Evolutionary conservation across 495 filamentous ascomycete genomes (phyloP).

Genomic region (Thermothielavioides terrestris): DNA sequence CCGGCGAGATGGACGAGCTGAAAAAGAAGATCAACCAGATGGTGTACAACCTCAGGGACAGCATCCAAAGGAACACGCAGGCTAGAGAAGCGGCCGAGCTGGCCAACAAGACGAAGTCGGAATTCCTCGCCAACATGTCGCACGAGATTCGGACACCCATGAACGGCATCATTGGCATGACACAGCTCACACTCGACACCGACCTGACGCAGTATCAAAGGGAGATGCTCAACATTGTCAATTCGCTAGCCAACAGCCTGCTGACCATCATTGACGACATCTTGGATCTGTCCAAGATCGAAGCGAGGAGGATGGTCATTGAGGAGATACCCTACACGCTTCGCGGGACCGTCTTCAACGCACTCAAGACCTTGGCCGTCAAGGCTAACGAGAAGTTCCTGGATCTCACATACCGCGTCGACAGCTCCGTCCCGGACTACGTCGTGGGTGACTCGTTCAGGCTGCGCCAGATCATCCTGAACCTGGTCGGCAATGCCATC

Average conservation of each 20-base stretch:
- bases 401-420: slow-evolving; percentile 88
- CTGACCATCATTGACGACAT: slow-evolving; percentile 99
- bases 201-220: slow-evolving; percentile 90
- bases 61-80: slow-evolving; percentile 95
- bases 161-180: slow-evolving; percentile 86
- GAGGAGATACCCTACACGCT: slow-evolving; percentile 96
- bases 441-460: slow-evolving; percentile 97
- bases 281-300: slow-evolving; percentile 97
- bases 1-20: slow-evolving; percentile 97
- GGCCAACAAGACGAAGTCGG: slow-evolving; percentile 96
- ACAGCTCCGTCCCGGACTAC: slow-evolving; percentile 90
- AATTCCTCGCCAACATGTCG: slow-evolving; percentile 98
- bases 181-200: slow-evolving; percentile 91
- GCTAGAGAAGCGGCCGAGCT: slow-evolving; percentile 94
- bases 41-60: slow-evolving; percentile 91
- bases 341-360: slow-evolving; percentile 93
- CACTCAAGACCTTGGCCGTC: slow-evolving; percentile 89
- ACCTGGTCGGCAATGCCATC: slow-evolving; percentile 73
- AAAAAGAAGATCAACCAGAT: slow-evolving; percentile 99
- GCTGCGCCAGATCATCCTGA: slow-evolving; percentile 86
- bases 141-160: slow-evolving; percentile 98
- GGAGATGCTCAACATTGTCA: slow-evolving; percentile 98
- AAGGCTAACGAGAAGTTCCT: slow-evolving; percentile 97
- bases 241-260: slow-evolving; percentile 93
- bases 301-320: slow-evolving; percentile 99